Evolutionary conservation across 495 filamentous ascomycete genomes (phyloP).

Genomic region (Corynascus novoguineensis): DNA sequence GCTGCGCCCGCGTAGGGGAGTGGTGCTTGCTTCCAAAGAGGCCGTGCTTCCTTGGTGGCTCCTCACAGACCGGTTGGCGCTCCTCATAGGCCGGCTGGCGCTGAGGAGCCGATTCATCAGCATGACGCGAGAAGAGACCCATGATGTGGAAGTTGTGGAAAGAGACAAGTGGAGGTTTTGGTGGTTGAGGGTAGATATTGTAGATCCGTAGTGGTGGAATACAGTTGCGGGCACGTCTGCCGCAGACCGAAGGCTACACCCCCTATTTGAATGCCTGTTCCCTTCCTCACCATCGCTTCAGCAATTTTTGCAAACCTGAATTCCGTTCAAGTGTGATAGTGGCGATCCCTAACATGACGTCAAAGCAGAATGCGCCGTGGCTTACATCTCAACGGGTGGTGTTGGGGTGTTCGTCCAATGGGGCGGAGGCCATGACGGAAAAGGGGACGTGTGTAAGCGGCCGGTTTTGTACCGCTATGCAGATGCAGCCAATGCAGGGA

Average conservation of each 20-base stretch:
- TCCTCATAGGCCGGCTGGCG: not conserved
- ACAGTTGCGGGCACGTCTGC: not conserved
- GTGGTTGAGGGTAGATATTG: not conserved
- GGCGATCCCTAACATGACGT: slow-evolving; percentile 31
- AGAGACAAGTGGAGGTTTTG: not conserved
- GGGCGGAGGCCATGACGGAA: slow-evolving; percentile 7
- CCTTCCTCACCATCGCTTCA: not conserved
- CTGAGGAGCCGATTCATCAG: slow-evolving; percentile 33
- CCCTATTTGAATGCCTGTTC: slow-evolving; percentile 21
- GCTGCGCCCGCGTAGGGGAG: slow-evolving; percentile 37
- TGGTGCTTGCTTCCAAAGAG: slow-evolving; percentile 44
- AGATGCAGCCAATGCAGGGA: slow-evolving; percentile 19
- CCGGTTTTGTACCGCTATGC: slow-evolving; percentile 1
- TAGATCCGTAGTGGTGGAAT: too few relatives aligned
- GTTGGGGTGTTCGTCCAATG: slow-evolving; percentile 22
- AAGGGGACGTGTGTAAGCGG: not conserved
- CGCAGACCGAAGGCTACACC: not conserved
- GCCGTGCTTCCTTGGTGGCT: slow-evolving; percentile 34
- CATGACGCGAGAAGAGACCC: slow-evolving; percentile 46
- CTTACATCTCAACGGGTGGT: not conserved
- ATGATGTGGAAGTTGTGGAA: slow-evolving; percentile 29
- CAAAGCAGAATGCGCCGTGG: slow-evolving; percentile 16
- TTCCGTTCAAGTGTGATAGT: slow-evolving; percentile 16
- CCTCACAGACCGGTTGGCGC: slow-evolving; percentile 17
- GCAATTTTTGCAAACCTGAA: slow-evolving; percentile 22